Percentiles rank a stretch among this genome's conserved stretches.
These are phyloP conservation scores for Aspergillus hortae DNA, from an alignment of 2,329 filamentous ascomycete species.

Conservation along the genomic window DNA sequence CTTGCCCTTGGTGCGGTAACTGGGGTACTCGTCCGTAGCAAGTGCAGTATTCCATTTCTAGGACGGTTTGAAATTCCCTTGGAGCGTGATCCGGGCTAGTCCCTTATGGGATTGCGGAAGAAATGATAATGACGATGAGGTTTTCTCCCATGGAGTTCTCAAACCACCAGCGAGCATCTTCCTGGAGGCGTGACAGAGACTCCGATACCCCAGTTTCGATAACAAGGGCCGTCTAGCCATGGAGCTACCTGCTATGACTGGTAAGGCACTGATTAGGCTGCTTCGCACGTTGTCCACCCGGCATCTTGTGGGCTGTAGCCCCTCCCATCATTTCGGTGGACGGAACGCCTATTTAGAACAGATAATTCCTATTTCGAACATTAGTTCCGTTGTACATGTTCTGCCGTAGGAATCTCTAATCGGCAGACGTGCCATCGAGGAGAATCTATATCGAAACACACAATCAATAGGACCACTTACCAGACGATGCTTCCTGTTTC, in stretches of 20 bases:
- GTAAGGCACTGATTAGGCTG: no score
- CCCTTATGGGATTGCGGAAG: not conserved
- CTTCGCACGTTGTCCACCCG: not conserved
- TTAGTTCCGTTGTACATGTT: not conserved
- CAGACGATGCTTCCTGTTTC: no score
- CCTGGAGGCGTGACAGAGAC: not conserved
- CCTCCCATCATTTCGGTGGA: not conserved
- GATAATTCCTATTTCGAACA: not conserved
- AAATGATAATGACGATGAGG: not conserved
- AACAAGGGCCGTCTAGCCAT: slow-evolving; percentile 1
- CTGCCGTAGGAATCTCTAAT: not conserved
- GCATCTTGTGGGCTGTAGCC: not conserved
- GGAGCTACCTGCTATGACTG: not conserved
- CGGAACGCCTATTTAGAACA: not conserved
- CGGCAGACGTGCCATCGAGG: not conserved
- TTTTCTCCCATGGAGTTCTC: not conserved
- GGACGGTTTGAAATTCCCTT: not conserved
- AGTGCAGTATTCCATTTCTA: not conserved
- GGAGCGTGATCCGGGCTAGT: not conserved
- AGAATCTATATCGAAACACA: no score
- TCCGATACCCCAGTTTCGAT: slow-evolving; percentile 1
- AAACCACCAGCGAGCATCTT: slow-evolving; percentile 4
- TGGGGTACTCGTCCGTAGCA: not conserved
- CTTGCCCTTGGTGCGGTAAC: no score
- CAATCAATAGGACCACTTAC: no score